Percentiles rank a stretch among this genome's conserved stretches.
Evolutionary conservation across 108 stramenopile genomes (phyloP).

Genomic region (Thalassiosira profunda): DNA sequence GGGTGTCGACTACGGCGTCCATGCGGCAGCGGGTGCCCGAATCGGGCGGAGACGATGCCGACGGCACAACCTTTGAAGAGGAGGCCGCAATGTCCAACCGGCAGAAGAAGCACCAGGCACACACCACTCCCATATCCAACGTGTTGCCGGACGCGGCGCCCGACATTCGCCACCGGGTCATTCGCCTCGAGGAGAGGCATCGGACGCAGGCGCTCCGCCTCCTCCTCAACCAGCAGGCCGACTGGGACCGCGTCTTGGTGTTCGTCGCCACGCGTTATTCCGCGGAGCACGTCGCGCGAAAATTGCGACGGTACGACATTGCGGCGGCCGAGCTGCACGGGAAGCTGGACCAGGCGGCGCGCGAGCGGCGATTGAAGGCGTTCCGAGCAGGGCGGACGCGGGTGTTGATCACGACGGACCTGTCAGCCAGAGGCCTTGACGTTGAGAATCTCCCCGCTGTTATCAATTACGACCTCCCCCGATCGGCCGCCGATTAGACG

Average conservation of each 20-base stretch:
- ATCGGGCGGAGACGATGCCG: conserved; percentile 30
- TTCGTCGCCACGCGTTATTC: conserved; percentile 92
- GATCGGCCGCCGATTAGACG: conserved; percentile 88
- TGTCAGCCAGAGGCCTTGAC: conserved; percentile 96
- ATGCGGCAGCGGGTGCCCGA: conserved; percentile 31
- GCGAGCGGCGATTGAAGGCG: conserved; percentile 78
- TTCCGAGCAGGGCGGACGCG: conserved; percentile 80
- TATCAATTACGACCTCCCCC: conserved; percentile 92
- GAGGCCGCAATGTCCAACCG: conserved; percentile 1
- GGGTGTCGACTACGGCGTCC: conserved; percentile 65
- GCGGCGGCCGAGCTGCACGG: conserved; percentile 93
- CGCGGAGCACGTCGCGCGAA: conserved; percentile 81
- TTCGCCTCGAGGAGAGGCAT: conserved; percentile 62
- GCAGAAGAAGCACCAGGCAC: conserved; percentile 27
- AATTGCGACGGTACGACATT: conserved; percentile 78
- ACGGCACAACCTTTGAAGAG: background rate
- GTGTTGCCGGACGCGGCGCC: conserved; percentile 61
- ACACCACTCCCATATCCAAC: conserved; percentile 36
- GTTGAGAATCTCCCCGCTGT: conserved; percentile 89
- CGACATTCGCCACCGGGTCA: conserved; percentile 67
- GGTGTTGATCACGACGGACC: conserved; percentile 95
- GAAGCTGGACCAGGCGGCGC: conserved; percentile 92
- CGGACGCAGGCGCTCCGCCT: conserved; percentile 68
- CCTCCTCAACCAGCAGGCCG: conserved; percentile 56
- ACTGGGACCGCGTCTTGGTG: conserved; percentile 88